phyloP scores from a whole-genome alignment of 371 early-diverging fungal species.

The Saksenaea oblongispora region DNA sequence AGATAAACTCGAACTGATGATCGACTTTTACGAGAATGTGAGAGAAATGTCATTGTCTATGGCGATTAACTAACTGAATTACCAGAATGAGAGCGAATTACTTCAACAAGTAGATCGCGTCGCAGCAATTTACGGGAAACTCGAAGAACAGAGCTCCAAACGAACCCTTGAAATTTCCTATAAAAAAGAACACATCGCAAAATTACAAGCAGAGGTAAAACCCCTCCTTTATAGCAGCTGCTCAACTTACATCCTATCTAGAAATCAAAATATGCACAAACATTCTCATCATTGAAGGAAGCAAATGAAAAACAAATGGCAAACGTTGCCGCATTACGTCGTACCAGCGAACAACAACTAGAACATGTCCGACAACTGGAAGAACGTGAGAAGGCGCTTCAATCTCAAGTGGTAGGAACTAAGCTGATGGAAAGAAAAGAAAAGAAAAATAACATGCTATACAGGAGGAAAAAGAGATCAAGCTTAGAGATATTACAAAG shows the following conservation, averaged over 20 bases:
- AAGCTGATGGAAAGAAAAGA: not conserved
- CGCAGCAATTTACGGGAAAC: slow-evolving; percentile 74
- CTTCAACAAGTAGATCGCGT: slow-evolving; percentile 80
- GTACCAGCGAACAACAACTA: slow-evolving; percentile 43
- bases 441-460: not conserved
- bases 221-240: too few species aligned
- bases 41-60: not conserved
- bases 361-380: slow-evolving; percentile 43
- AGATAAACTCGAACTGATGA: slow-evolving; percentile 18
- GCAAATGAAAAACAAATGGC: slow-evolving; percentile 36
- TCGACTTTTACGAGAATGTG: slow-evolving; percentile 21
- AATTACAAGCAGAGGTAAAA: slow-evolving; percentile 66
- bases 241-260: not conserved
- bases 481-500: slow-evolving; percentile 46
- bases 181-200: slow-evolving; percentile 77
- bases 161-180: slow-evolving; percentile 70
- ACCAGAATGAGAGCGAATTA: slow-evolving; percentile 58
- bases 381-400: slow-evolving; percentile 34
- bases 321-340: slow-evolving; percentile 31
- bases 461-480: slow-evolving; percentile 37
- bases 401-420: slow-evolving; percentile 31
- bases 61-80: not conserved
- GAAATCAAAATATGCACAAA: slow-evolving; percentile 42
- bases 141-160: slow-evolving; percentile 79
- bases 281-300: slow-evolving; percentile 39